Evolutionary conservation across 495 filamentous ascomycete genomes (phyloP).

Genomic region (Neohortaea acidophila): DNA sequence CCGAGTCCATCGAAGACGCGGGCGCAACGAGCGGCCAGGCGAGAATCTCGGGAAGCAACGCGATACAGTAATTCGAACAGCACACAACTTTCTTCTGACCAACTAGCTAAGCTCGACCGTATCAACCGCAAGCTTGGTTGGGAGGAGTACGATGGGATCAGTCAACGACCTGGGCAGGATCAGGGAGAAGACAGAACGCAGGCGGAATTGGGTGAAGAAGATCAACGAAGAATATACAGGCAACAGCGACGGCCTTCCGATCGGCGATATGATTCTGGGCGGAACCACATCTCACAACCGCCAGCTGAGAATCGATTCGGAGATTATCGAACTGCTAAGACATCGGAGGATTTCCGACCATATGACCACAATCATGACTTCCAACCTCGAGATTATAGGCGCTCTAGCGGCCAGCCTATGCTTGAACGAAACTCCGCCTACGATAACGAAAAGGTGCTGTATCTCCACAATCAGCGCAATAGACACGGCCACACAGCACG

Average conservation of each 20-base stretch:
- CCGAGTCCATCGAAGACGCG: slow-evolving; percentile 17
- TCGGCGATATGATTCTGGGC: no score
- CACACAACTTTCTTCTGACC: slow-evolving; percentile 21
- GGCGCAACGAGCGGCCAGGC: slow-evolving; percentile 9
- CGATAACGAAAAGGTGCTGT: slow-evolving; percentile 21
- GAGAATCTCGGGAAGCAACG: slow-evolving; percentile 3
- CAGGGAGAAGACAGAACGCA: slow-evolving; percentile 25
- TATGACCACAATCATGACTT: slow-evolving; percentile 11
- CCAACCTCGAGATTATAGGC: slow-evolving; percentile 21
- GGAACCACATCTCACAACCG: no score
- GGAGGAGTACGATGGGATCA: slow-evolving; percentile 20
- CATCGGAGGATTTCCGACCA: neutral
- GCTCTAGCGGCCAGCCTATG: slow-evolving; percentile 26
- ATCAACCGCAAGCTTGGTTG: slow-evolving; percentile 26
- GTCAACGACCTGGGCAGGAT: slow-evolving; percentile 19
- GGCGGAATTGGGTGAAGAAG: slow-evolving; percentile 25
- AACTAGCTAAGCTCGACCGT: slow-evolving; percentile 26
- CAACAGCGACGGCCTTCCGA: no score
- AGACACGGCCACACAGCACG: no score
- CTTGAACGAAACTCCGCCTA: slow-evolving; percentile 24
- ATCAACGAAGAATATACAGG: slow-evolving; percentile 19
- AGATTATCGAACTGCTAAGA: no score
- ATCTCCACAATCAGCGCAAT: no score
- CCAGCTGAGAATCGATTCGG: no score
- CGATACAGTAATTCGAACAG: slow-evolving; percentile 13